These are phyloP conservation scores for Casuarina equisetifolia DNA, from an alignment of 306 rosid genomes.

Conservation along the genomic window DNA sequence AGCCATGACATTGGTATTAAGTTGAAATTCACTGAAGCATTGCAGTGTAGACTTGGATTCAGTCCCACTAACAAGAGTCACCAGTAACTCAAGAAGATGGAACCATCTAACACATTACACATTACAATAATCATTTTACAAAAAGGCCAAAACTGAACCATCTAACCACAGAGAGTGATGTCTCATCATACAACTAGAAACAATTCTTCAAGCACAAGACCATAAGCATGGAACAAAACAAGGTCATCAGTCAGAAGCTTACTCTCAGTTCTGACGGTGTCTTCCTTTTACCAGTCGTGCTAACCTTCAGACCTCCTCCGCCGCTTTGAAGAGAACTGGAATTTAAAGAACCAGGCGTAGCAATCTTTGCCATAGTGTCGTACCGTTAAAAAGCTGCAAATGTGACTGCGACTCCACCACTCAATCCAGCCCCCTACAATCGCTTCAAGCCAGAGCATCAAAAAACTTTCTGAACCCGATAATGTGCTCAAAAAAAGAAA, in stretches of 20 bases:
- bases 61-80: neutral
- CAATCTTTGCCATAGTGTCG: conserved; percentile 64
- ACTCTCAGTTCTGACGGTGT: conserved; percentile 81
- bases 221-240: neutral
- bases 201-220: neutral
- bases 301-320: conserved; percentile 45
- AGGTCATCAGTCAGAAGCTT: conserved; percentile 3
- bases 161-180: neutral
- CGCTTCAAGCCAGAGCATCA: neutral
- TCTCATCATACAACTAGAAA: neutral
- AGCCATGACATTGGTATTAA: neutral
- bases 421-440: conserved; percentile 16
- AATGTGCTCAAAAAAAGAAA: too few relatives aligned
- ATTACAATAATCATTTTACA: neutral
- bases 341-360: conserved; percentile 47
- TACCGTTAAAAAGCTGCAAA: neutral
- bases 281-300: conserved; percentile 56
- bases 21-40: neutral
- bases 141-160: neutral
- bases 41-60: neutral
- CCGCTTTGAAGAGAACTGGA: conserved; percentile 49
- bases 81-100: neutral
- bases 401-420: conserved; percentile 13
- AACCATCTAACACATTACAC: neutral
- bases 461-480: too few relatives aligned